Conservation (phyloP, 2,329 filamentous ascomycete genomes). For the Nemania diffusa region DNA sequence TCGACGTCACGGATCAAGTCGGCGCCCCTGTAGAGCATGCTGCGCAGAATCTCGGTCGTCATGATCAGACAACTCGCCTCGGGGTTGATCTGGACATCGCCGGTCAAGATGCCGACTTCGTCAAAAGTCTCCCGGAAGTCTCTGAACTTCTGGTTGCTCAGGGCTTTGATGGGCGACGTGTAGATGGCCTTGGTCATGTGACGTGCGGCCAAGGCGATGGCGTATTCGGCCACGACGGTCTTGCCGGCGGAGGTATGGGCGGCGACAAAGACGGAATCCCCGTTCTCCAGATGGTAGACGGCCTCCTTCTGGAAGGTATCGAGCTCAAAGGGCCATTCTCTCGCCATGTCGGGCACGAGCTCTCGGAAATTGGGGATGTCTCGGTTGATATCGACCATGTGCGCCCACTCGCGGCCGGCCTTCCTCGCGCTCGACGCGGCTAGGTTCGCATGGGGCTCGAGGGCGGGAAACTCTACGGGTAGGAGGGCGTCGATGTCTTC, state of each 20-base stretch:
- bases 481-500: constrained; percentile 85
- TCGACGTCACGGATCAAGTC: constrained; percentile 97
- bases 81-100: constrained; percentile 96
- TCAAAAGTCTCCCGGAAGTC: constrained; percentile 92
- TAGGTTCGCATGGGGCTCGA: constrained; percentile 85
- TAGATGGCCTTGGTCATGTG: constrained; percentile 99
- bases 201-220: constrained; percentile 93
- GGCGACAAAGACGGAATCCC: constrained; percentile 97
- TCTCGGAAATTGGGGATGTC: constrained; percentile 95
- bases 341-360: constrained; percentile 94
- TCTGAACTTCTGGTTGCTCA: constrained; percentile 98
- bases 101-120: constrained; percentile 95
- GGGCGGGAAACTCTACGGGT: constrained; percentile 90
- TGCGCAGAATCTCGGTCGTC: constrained; percentile 97
- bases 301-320: constrained; percentile 99
- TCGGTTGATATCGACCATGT: constrained; percentile 95
- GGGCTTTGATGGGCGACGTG: constrained; percentile 96
- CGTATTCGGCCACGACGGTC: constrained; percentile 97
- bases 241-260: constrained; percentile 98
- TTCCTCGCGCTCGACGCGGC: constrained; percentile 77
- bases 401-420: constrained; percentile 89
- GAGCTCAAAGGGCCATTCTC: constrained; percentile 95
- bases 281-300: constrained; percentile 94
- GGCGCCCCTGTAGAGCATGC: constrained; percentile 96
- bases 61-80: constrained; percentile 99